Evolutionary conservation across 2,329 filamentous ascomycete genomes (phyloP).

Genomic region (Xylariales sp.): DNA sequence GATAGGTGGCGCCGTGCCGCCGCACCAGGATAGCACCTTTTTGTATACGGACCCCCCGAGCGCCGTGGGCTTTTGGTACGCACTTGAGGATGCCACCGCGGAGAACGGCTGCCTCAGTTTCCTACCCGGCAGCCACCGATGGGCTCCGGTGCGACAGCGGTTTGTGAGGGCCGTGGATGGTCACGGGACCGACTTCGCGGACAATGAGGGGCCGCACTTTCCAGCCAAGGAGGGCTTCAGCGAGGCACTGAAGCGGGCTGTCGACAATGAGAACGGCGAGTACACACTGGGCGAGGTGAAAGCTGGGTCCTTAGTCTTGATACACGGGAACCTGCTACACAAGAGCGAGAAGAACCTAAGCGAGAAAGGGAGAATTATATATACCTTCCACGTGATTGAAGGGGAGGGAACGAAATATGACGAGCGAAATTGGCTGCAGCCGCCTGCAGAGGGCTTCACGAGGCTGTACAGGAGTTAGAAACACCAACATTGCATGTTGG

Average conservation of each 20-base stretch:
- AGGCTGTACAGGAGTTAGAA: conserved; percentile 46
- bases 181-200: conserved; percentile 64
- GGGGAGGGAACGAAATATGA: conserved; percentile 72
- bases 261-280: conserved; percentile 40
- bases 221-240: conserved; percentile 49
- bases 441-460: conserved; percentile 74
- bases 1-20: conserved; percentile 85
- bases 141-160: conserved; percentile 64
- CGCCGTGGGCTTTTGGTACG: conserved; percentile 96
- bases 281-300: conserved; percentile 85
- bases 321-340: conserved; percentile 93
- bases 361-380: conserved; percentile 83
- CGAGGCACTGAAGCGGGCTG: conserved; percentile 28
- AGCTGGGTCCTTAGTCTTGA: conserved; percentile 84
- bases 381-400: conserved; percentile 97
- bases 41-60: conserved; percentile 84
- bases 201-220: conserved; percentile 63
- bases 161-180: conserved; percentile 61
- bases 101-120: conserved; percentile 90
- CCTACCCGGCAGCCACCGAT: conserved; percentile 71
- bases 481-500: too few species aligned
- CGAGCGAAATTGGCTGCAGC: conserved; percentile 88
- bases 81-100: conserved; percentile 82
- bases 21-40: conserved; percentile 91
- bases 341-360: conserved; percentile 94